Conservation (phyloP, 1,139 yeast species). For the Lodderomyces oxycetoniae region DNA sequence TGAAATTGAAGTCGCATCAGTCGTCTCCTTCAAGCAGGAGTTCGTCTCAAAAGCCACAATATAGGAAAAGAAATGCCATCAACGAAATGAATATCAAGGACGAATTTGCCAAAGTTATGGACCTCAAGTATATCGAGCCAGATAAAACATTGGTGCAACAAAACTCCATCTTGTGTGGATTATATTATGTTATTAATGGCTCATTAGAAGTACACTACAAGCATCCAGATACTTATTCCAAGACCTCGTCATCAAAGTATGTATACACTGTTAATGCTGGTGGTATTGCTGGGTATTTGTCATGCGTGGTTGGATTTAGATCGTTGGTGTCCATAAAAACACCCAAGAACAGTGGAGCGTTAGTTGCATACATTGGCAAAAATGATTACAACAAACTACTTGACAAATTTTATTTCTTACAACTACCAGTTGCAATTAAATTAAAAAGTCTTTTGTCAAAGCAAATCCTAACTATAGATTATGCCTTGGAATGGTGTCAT, state of each 20-base stretch:
- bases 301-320: conserved; percentile 73
- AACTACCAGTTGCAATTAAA: conserved; percentile 71
- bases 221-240: conserved; percentile 20
- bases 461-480: conserved; percentile 71
- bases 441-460: conserved; percentile 63
- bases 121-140: conserved; percentile 50
- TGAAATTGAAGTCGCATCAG: conserved; percentile 5
- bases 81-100: conserved; percentile 36
- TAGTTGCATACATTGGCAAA: conserved; percentile 70
- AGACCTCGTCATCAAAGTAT: conserved; percentile 14
- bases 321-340: conserved; percentile 66
- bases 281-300: conserved; percentile 83
- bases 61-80: conserved; percentile 4
- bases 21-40: conserved; percentile 1
- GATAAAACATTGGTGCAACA: conserved; percentile 59
- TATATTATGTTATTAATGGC: conserved; percentile 79
- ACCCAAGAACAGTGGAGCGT: conserved; percentile 50
- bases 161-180: conserved; percentile 64
- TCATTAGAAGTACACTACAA: conserved; percentile 53
- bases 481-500: conserved; percentile 94
- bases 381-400: conserved; percentile 58
- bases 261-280: conserved; percentile 68
- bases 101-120: conserved; percentile 62
- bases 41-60: conserved; percentile 1
- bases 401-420: conserved; percentile 73